A percentile compares a stretch with the other conserved stretches of the same genome.
Conservation (phyloP, 345 rosid genomes). For the Eucalyptus erythrocorys region DNA sequence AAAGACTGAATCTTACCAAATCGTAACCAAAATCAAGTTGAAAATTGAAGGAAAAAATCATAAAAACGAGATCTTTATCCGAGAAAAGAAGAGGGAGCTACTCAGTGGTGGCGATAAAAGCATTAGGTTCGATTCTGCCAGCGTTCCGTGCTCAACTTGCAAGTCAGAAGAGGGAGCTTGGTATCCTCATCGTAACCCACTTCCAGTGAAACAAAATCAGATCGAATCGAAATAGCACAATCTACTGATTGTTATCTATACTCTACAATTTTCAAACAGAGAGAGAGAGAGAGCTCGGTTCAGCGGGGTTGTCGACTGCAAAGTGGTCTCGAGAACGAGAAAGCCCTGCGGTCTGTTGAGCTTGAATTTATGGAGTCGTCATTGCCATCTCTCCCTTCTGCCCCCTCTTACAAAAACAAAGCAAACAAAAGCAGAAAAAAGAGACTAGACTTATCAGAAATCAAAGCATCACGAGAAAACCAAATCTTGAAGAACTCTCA, state of each 20-base stretch:
- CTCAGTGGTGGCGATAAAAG: conserved; percentile 37
- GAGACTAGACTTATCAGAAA: background rate
- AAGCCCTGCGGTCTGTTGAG: conserved; percentile 98
- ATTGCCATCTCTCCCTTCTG: conserved; percentile 22
- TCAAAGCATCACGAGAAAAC: background rate
- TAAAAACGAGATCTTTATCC: background rate
- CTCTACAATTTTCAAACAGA: background rate
- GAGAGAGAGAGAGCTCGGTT: conserved; percentile 29
- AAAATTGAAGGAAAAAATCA: background rate
- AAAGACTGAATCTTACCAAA: too few species aligned
- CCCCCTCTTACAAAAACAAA: background rate
- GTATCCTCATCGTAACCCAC: conserved; percentile 31
- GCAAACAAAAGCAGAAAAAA: background rate
- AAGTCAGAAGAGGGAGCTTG: too few species aligned
- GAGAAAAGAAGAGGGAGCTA: background rate
- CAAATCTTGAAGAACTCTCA: background rate
- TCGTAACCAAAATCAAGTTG: background rate
- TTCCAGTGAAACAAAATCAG: background rate
- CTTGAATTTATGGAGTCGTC: conserved; percentile 83
- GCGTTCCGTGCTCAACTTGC: conserved; percentile 29
- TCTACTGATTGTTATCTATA: background rate
- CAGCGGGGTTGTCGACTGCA: conserved; percentile 84
- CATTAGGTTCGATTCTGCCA: conserved; percentile 64
- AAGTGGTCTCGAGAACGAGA: conserved; percentile 8
- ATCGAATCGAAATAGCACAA: background rate